phyloP scores from a whole-genome alignment of 768 basidiomycete genomes.

The Trametes gibbosa region DNA sequence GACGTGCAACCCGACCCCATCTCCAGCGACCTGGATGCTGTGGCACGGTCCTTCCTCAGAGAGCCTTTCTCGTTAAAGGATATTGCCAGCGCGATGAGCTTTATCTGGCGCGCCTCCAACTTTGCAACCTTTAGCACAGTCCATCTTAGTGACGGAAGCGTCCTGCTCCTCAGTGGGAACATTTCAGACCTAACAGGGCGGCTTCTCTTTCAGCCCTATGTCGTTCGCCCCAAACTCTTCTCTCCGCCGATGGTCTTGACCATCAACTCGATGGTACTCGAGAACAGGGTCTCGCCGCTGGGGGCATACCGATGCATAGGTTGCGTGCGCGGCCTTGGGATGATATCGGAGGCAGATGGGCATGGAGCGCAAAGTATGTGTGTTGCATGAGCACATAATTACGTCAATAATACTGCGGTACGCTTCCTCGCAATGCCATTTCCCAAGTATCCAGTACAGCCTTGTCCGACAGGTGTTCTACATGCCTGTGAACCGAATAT shows the following conservation, averaged over 20 bases:
- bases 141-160: neutral
- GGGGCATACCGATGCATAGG: neutral
- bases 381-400: neutral
- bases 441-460: neutral
- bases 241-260: slow-evolving; percentile 9
- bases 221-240: slow-evolving; percentile 9
- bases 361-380: neutral
- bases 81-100: slow-evolving; percentile 4
- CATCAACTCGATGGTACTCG: slow-evolving; percentile 5
- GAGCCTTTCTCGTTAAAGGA: neutral
- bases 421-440: neutral
- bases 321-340: slow-evolving; percentile 6
- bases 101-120: neutral
- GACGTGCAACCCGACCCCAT: neutral
- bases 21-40: neutral
- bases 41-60: neutral
- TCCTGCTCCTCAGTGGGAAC: slow-evolving; percentile 11
- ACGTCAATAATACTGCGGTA: neutral
- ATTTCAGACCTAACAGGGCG: neutral
- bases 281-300: neutral
- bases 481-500: neutral
- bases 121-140: slow-evolving; percentile 4
- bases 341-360: neutral
- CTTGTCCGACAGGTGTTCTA: neutral
- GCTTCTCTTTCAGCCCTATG: slow-evolving; percentile 9